phyloP scores from a whole-genome alignment of 306 rosid genomes.

The Vigna hirtella region DNA sequence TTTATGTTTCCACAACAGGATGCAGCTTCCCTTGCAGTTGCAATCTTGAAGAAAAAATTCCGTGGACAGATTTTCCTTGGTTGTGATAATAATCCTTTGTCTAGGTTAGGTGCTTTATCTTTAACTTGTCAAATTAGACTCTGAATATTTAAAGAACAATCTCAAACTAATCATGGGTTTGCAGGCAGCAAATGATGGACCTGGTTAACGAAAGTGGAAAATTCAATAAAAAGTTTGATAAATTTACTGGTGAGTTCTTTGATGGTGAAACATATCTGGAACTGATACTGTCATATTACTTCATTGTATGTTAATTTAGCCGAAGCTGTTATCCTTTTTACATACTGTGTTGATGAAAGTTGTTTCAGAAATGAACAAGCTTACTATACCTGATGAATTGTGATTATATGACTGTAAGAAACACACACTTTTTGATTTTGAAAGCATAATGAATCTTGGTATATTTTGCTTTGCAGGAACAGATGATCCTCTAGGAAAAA shows the following conservation, averaged over 20 bases:
- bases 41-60: slow-evolving; percentile 78
- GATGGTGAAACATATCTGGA: not conserved
- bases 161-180: slow-evolving; percentile 39
- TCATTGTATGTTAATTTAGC: slow-evolving; percentile 15
- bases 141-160: slow-evolving; percentile 6
- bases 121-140: slow-evolving; percentile 16
- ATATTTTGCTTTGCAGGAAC: slow-evolving; percentile 61
- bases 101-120: slow-evolving; percentile 63
- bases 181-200: slow-evolving; percentile 97
- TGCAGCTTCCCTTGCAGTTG: slow-evolving; percentile 85
- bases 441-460: slow-evolving; percentile 7
- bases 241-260: slow-evolving; percentile 69
- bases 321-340: not conserved
- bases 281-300: slow-evolving; percentile 4
- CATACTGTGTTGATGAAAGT: too few relatives aligned
- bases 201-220: slow-evolving; percentile 76
- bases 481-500: slow-evolving; percentile 82
- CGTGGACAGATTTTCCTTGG: slow-evolving; percentile 77
- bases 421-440: not conserved
- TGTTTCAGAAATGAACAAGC: too few relatives aligned
- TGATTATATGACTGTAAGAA: too few relatives aligned
- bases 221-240: slow-evolving; percentile 74
- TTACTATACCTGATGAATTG: too few relatives aligned
- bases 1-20: slow-evolving; percentile 61
- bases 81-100: slow-evolving; percentile 89